phyloP scores from a whole-genome alignment of 192 early-diverging fungal species.

The Phlyctochytrium planicorne region DNA sequence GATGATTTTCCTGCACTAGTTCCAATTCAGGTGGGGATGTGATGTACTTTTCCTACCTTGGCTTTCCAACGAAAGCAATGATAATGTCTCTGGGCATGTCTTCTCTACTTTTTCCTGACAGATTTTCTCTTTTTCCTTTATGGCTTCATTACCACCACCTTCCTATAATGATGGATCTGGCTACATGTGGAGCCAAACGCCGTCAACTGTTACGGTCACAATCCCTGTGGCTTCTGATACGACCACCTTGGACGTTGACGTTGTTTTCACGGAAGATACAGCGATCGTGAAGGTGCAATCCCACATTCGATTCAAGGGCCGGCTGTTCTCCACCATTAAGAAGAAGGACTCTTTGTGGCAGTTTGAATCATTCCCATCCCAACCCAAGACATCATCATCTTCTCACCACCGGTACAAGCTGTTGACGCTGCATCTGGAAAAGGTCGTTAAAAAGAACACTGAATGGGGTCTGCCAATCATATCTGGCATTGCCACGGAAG shows the following conservation, averaged over 20 bases:
- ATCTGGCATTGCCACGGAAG: conserved; percentile 19
- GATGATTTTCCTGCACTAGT: conserved; percentile 72
- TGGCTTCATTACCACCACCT: background rate
- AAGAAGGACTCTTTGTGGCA: conserved; percentile 19
- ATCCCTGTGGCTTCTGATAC: conserved; percentile 8
- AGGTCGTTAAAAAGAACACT: conserved; percentile 8
- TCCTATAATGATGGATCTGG: background rate
- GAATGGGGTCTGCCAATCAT: conserved; percentile 11
- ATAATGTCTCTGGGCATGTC: conserved; percentile 17
- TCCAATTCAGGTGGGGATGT: background rate
- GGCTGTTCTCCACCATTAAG: conserved; percentile 31
- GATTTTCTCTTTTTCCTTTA: too few species aligned
- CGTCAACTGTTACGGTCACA: background rate
- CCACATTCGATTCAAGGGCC: conserved; percentile 17
- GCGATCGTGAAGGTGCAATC: conserved; percentile 13
- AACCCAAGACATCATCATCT: conserved; percentile 1
- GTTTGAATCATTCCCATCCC: conserved; percentile 18
- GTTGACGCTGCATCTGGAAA: conserved; percentile 7
- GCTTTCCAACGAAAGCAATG: conserved; percentile 39
- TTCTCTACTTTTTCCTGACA: too few species aligned
- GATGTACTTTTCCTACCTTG: conserved; percentile 10
- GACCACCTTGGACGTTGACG: conserved; percentile 10
- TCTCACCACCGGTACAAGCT: conserved; percentile 7
- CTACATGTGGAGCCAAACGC: conserved; percentile 25
- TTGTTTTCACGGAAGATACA: conserved; percentile 6